Evolutionary conservation across 2,329 filamentous ascomycete species (phyloP).

Genomic region (Pezicula rhizophila): DNA sequence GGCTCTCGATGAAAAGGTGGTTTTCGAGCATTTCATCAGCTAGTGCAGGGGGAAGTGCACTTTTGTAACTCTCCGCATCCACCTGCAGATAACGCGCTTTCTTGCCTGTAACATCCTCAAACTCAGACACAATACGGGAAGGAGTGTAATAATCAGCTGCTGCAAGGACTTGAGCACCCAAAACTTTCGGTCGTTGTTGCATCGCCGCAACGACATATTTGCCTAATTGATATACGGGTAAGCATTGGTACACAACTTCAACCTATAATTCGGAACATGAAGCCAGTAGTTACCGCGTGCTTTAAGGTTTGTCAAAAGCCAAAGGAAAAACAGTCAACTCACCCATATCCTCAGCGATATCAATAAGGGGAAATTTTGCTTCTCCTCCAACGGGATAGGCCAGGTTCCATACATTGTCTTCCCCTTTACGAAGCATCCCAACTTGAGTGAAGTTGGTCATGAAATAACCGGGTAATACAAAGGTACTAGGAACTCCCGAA

Average conservation of each 20-base stretch:
- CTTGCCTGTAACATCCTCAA: slow-evolving; percentile 30
- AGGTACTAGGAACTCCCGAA: slow-evolving; percentile 35
- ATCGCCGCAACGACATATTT: slow-evolving; percentile 2
- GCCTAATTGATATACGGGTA: not conserved
- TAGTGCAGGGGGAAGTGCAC: slow-evolving; percentile 31
- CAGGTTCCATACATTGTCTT: slow-evolving; percentile 11
- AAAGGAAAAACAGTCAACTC: not conserved
- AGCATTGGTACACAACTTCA: too few relatives aligned
- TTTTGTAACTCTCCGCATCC: slow-evolving; percentile 31
- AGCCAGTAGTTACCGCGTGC: not conserved
- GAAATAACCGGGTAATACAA: slow-evolving; percentile 38
- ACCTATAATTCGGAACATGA: too few relatives aligned
- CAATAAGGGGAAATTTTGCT: slow-evolving; percentile 21
- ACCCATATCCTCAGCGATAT: slow-evolving; percentile 21
- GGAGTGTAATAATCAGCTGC: slow-evolving; percentile 32
- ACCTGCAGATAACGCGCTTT: slow-evolving; percentile 27
- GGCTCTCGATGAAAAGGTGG: slow-evolving; percentile 39
- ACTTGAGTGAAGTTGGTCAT: slow-evolving; percentile 36
- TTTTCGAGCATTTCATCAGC: slow-evolving; percentile 44
- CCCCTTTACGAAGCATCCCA: slow-evolving; percentile 9
- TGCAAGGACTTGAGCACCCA: slow-evolving; percentile 31
- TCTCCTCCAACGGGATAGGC: slow-evolving; percentile 11
- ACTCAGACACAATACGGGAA: slow-evolving; percentile 29
- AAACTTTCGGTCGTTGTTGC: slow-evolving; percentile 17
- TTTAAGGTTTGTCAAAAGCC: not conserved